Base-by-base conservation (phyloP, 2,329 filamentous ascomycete genomes). In the Aspergillus sojae region DNA sequence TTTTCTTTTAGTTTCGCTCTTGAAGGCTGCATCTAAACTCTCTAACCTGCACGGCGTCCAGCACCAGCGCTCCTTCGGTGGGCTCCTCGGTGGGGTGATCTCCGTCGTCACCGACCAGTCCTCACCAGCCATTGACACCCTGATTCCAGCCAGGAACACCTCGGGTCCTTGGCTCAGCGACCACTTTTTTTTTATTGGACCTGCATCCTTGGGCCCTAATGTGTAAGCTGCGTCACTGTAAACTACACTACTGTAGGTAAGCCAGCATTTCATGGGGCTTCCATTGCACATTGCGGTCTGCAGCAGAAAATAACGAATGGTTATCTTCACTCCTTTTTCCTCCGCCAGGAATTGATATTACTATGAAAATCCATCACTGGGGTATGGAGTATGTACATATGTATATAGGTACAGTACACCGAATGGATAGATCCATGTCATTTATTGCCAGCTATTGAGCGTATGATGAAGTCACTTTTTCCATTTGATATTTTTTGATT, bases 71-170 rank as follows among this genome's bases (percentile, higher is more conserved):
- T 64, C 62, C 66, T 63, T 59, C 58, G 62, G 67, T 69, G 65
- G 68, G 58, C 64, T 68, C 52, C 52, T 59, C 50, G 63, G 68
- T 68, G 69, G 69, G 63, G 69, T 62, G 69, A 71, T 71, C 69
- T 71, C 69, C 68, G 61, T 62, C 59, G 45, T 61, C 58, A 59
- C 64, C 68, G 61, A 62, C 69, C 67, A 70, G 65, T 70, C 65
- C 62, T 67, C 60, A 63, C 68, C 67, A 68, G 65, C 65, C 66
- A 66, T 66, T 67, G 57, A 58, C 68, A 66, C 63, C 64, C 67
- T 65, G 65, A 60, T 66, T 67, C 65, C 65, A 62, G 60, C 63
- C 69, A 68, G 66, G 69, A 70, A 71, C 69, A 71, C 66, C 67
- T 70, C 63, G 65, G 68, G 62, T 62, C 61, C 68, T 70, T 68